These are phyloP conservation scores for Cystobasidiaceae sp. DNA, from an alignment of 1,284 basidiomycete species.

Conservation along the genomic window DNA sequence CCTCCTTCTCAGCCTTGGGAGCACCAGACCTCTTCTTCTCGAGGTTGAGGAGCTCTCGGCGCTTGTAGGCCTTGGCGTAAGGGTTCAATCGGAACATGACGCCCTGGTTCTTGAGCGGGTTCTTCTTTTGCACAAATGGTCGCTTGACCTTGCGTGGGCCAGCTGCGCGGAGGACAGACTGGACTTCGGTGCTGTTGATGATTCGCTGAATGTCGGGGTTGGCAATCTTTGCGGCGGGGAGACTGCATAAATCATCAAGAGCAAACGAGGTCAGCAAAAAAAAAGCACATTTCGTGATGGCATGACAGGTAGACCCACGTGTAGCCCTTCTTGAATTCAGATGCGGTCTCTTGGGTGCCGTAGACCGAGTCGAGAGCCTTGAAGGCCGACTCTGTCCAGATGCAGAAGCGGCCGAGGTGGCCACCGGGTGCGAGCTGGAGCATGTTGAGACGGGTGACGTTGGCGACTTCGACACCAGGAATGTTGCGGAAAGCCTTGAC, in stretches of 20 bases:
- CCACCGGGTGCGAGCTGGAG: conserved; percentile 99
- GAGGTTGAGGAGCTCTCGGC: conserved; percentile 62
- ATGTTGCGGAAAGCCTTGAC: conserved; percentile 98
- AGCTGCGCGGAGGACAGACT: conserved; percentile 80
- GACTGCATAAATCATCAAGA: conserved; percentile 50
- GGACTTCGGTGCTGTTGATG: conserved; percentile 97
- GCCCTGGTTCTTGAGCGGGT: conserved; percentile 92
- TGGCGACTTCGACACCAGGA: conserved; percentile 96
- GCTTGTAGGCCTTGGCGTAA: conserved; percentile 89
- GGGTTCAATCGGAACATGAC: conserved; percentile 99
- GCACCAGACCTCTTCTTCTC: conserved; percentile 26
- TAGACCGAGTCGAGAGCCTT: conserved; percentile 88
- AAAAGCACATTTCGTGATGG: neutral
- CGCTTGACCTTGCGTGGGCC: conserved; percentile 75
- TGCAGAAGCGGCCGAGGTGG: conserved; percentile 96
- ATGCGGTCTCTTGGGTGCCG: conserved; percentile 80
- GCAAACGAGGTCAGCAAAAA: neutral
- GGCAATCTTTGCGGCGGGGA: conserved; percentile 90
- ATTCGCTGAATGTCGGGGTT: conserved; percentile 93
- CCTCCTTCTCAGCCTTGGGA: conserved; percentile 10
- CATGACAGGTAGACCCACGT: conserved; percentile 54
- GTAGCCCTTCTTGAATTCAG: conserved; percentile 90
- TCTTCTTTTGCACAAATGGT: conserved; percentile 99
- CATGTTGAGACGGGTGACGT: conserved; percentile 90
- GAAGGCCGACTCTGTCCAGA: conserved; percentile 98